Evolutionary conservation across 768 basidiomycete genomes (phyloP).

Genomic region (Cubamyces lactineus): DNA sequence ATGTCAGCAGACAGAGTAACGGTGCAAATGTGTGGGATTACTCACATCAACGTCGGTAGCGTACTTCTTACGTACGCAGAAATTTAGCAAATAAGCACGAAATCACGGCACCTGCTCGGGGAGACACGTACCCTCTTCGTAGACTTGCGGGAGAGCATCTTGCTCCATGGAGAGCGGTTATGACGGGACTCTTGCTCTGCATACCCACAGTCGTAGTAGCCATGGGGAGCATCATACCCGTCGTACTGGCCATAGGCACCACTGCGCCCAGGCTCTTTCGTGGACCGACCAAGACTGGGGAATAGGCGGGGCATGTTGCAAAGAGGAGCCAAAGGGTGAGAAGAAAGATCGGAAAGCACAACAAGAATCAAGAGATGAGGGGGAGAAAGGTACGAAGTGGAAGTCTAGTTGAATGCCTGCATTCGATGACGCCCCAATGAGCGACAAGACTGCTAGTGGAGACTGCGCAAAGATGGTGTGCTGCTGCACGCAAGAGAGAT

Average conservation of each 20-base stretch:
- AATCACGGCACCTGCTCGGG: background rate
- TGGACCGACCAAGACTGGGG: slow-evolving; percentile 30
- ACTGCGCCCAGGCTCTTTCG: slow-evolving; percentile 20
- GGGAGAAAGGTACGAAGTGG: background rate
- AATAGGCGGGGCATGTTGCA: slow-evolving; percentile 33
- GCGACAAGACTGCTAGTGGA: slow-evolving; percentile 14
- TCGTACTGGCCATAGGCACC: slow-evolving; percentile 20
- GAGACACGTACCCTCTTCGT: slow-evolving; percentile 19
- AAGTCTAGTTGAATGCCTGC: slow-evolving; percentile 23
- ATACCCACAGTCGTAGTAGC: slow-evolving; percentile 28
- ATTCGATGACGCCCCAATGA: slow-evolving; percentile 15
- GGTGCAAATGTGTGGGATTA: background rate
- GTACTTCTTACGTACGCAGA: background rate
- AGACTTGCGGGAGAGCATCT: slow-evolving; percentile 25
- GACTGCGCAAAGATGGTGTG: slow-evolving; percentile 5
- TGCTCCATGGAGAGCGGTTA: slow-evolving; percentile 31
- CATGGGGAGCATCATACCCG: slow-evolving; percentile 27
- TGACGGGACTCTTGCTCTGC: slow-evolving; percentile 21
- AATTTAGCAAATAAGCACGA: background rate
- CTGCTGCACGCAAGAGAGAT: background rate
- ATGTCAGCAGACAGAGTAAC: background rate
- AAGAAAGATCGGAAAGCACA: background rate
- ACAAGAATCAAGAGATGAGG: background rate
- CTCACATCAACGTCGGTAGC: background rate
- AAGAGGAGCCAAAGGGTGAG: background rate